phyloP scores from a whole-genome alignment of 2,329 filamentous ascomycete genomes.

The Claviceps maximensis region DNA sequence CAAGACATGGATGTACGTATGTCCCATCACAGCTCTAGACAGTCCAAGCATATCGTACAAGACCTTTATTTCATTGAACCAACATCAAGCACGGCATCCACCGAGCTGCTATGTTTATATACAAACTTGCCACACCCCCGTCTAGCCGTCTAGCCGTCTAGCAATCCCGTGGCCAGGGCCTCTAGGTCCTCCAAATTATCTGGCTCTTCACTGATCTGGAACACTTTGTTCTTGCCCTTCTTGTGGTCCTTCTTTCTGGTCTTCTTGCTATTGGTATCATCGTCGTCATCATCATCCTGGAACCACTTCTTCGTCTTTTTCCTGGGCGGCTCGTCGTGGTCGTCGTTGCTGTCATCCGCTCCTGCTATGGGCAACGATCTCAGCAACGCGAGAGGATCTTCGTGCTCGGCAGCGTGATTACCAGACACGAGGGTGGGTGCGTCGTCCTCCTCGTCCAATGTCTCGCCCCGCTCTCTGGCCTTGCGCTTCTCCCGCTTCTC shows the following conservation, averaged over 20 bases:
- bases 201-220: conserved; percentile 53
- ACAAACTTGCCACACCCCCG: too few relatives aligned
- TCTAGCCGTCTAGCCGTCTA: conserved; percentile 39
- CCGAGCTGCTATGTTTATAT: too few relatives aligned
- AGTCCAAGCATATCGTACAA: too few relatives aligned
- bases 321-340: conserved; percentile 45
- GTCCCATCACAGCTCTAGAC: too few relatives aligned
- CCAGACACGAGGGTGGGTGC: conserved; percentile 25
- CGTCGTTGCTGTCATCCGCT: conserved; percentile 39
- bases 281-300: conserved; percentile 55
- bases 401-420: conserved; percentile 25
- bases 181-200: conserved; percentile 72
- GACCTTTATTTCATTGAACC: too few relatives aligned
- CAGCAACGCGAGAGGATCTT: conserved; percentile 42
- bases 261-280: conserved; percentile 17
- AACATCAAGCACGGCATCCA: too few relatives aligned
- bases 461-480: conserved; percentile 41
- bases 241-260: conserved; percentile 22
- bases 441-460: conserved; percentile 11
- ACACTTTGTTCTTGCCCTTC: conserved; percentile 36
- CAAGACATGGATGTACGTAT: too few relatives aligned
- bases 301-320: conserved; percentile 68
- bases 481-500: conserved; percentile 67
- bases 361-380: conserved; percentile 40
- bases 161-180: conserved; percentile 58